phyloP scores from a whole-genome alignment of 139 green algal genomes.

The Gonium pectorale region DNA sequence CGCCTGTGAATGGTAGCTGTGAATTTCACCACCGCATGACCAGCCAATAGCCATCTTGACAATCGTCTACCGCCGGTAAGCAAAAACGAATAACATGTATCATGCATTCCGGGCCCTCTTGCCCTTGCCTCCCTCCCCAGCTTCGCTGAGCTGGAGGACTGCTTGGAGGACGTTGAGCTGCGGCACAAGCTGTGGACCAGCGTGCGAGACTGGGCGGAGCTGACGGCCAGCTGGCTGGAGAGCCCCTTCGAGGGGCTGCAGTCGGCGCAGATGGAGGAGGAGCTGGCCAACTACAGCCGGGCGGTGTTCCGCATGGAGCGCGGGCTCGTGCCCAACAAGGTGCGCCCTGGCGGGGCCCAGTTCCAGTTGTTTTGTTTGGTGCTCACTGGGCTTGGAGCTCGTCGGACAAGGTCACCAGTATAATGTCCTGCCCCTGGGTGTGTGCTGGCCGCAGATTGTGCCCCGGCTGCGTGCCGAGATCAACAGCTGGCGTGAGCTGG shows the following conservation, averaged over 20 bases:
- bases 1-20: too few relatives aligned
- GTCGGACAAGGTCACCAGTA: too few relatives aligned
- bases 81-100: too few relatives aligned
- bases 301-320: conserved; percentile 71
- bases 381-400: too few relatives aligned
- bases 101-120: too few relatives aligned
- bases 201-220: conserved; percentile 62
- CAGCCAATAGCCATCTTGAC: too few relatives aligned
- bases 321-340: conserved; percentile 72
- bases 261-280: conserved; percentile 70
- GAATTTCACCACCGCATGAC: too few relatives aligned
- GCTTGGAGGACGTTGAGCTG: conserved; percentile 57
- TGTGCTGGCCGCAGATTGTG: conserved; percentile 41
- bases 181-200: conserved; percentile 52
- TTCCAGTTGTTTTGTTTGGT: too few relatives aligned
- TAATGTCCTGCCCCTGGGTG: too few relatives aligned
- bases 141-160: conserved; percentile 64
- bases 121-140: conserved; percentile 33
- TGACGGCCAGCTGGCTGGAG: conserved; percentile 57
- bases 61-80: too few relatives aligned
- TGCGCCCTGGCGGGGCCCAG: background rate
- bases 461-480: conserved; percentile 52
- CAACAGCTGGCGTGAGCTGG: conserved; percentile 52
- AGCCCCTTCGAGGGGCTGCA: conserved; percentile 63
- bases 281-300: conserved; percentile 62